Base-by-base conservation (phyloP, 2,329 filamentous ascomycete species). In the Sclerotinia nivalis region DNA sequence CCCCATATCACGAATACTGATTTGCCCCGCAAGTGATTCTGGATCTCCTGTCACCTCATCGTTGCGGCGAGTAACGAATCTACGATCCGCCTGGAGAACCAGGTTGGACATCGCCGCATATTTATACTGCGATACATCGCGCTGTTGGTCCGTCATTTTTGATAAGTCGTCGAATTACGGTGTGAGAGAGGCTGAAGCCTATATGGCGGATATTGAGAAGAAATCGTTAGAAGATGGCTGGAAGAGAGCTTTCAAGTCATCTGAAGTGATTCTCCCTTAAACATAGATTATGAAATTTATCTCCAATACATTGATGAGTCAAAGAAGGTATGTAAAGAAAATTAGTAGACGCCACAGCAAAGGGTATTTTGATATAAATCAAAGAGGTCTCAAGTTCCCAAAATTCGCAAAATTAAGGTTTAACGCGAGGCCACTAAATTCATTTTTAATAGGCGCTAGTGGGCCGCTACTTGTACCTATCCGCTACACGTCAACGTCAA, bases 41-140 rank as follows among this genome's bases (percentile, higher is more conserved):
- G 96, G 96, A 80, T 99, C 96, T 77, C 96, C 96, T 66, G 95
- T 98, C 73, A 93, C 90, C 84, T 99, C 96, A 82, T 99, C 95
- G 76, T 90, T 93, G 77, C 93, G 90, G 80, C 96, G 90, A 74
- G 93, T 93, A 77, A 97, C 91, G 80, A 99, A 98, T 77, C 96
- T 91, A 83, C 94, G 91, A 85, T 99, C 96, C 84, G 93, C 94
- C 92, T 99, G 96, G 88, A 99, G 93, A 80, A 99, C 96, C 93
- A 99, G 91, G 89, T 99, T 99, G 84, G 96, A 99, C 96, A 99
- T 98, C 82, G 93, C 93, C 89, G 93, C 93, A 88, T 97, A 97
- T 83, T 97, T 97, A 88, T 97, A 97, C 83, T 97, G 94, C 82
- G 93, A 94, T 78, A 97, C 92, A 91, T 96, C 89, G 82, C 88